Evolutionary conservation across 371 early-diverging fungal genomes (phyloP).

Genomic region (Actinomortierella wolfii): DNA sequence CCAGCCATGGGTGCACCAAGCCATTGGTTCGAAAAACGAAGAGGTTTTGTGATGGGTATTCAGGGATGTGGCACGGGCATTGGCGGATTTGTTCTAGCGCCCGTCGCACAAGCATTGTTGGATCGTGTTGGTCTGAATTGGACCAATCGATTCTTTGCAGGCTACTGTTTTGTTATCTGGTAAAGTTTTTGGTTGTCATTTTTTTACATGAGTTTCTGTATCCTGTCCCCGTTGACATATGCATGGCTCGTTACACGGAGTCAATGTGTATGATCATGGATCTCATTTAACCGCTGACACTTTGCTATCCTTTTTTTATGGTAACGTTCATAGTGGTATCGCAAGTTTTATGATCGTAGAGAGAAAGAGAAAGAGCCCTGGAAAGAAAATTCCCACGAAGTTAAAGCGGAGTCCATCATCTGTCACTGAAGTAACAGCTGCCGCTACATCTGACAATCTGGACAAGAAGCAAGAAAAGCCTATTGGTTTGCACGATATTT

Average conservation of each 20-base stretch:
- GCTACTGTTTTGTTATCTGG: constrained; percentile 30
- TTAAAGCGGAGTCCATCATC: not conserved
- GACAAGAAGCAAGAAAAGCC: not conserved
- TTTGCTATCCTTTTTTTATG: too few relatives aligned
- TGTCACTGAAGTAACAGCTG: not conserved
- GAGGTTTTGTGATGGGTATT: constrained; percentile 69
- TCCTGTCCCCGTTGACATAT: too few relatives aligned
- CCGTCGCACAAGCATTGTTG: constrained; percentile 33
- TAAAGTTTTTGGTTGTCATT: constrained; percentile 3
- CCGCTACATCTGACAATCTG: not conserved
- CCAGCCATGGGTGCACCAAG: constrained; percentile 56
- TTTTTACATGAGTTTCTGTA: not conserved
- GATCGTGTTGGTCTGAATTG: constrained; percentile 29
- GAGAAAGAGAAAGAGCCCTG: not conserved
- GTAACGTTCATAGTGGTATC: constrained; percentile 14
- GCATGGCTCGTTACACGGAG: too few relatives aligned
- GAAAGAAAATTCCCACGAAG: not conserved
- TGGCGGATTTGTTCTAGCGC: constrained; percentile 58
- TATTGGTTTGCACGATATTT: not conserved
- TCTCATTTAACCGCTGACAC: too few relatives aligned
- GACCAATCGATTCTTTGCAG: constrained; percentile 34
- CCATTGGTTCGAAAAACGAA: constrained; percentile 61
- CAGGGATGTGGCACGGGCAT: constrained; percentile 66
- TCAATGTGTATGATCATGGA: too few relatives aligned
- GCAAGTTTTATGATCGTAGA: constrained; percentile 16